Evolutionary conservation across 345 rosid genomes (phyloP).

Genomic region (Salix purpurea): DNA sequence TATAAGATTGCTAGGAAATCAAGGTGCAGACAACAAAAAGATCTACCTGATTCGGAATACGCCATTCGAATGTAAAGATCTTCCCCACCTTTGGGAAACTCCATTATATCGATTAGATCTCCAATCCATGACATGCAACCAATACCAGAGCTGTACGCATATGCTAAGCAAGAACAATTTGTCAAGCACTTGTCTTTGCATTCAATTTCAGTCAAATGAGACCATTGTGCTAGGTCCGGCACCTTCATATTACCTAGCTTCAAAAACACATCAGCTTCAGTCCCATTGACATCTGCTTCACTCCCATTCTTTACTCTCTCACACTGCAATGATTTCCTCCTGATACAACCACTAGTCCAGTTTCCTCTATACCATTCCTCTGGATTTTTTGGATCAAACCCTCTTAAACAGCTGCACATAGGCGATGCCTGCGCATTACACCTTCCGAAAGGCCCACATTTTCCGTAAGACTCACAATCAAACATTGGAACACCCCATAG

Average conservation of each 20-base stretch:
- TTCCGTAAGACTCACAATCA: constrained; percentile 42
- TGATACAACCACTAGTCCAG: constrained; percentile 49
- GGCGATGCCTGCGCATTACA: constrained; percentile 24
- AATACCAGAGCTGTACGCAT: constrained; percentile 10
- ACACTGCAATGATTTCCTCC: constrained; percentile 34
- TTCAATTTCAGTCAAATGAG: background rate
- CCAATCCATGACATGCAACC: constrained; percentile 18
- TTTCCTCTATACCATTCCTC: constrained; percentile 39
- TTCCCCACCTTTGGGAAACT: constrained; percentile 3
- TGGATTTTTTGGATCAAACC: constrained; percentile 40
- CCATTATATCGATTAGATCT: constrained; percentile 9
- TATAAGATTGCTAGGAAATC: background rate
- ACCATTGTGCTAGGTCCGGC: constrained; percentile 37
- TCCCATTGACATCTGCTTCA: constrained; percentile 9
- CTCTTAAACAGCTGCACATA: constrained; percentile 49
- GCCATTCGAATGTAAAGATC: constrained; percentile 15
- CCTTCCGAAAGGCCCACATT: constrained; percentile 46
- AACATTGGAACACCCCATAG: background rate
- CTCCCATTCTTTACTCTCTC: constrained; percentile 3
- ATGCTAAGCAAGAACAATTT: constrained; percentile 31
- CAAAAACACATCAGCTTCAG: constrained; percentile 37
- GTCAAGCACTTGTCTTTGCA: constrained; percentile 22
- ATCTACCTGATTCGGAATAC: constrained; percentile 3
- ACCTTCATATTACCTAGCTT: constrained; percentile 35
- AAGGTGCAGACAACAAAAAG: no score